Evolutionary conservation across 176 grass and related monocot species (phyloP).

Genomic region (Raddia distichophylla): DNA sequence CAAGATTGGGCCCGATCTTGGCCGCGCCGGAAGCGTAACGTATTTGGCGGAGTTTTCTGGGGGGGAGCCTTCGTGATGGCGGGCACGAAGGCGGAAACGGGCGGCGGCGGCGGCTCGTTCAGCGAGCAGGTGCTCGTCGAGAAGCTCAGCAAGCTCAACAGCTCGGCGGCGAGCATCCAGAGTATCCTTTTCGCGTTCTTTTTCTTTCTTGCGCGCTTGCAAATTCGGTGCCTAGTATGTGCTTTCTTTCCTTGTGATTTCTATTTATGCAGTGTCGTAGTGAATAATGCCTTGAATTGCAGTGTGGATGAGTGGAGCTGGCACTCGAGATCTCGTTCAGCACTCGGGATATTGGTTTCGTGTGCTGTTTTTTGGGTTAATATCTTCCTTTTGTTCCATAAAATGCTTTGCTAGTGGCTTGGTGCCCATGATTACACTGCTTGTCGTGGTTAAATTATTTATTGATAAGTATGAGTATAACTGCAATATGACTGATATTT

Average conservation of each 20-base stretch:
- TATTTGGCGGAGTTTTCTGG: not conserved
- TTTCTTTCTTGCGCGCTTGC: not conserved
- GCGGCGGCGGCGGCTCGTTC: constrained; percentile 49
- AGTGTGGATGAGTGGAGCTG: constrained; percentile 21
- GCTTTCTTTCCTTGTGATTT: constrained; percentile 1
- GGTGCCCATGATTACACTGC: not conserved
- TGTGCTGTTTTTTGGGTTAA: not conserved
- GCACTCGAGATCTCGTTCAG: not conserved
- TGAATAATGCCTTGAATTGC: constrained; percentile 21
- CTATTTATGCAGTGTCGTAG: constrained; percentile 2
- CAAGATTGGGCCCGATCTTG: constrained; percentile 44
- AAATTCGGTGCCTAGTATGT: constrained; percentile 4
- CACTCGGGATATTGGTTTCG: not conserved
- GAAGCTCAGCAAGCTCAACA: constrained; percentile 92
- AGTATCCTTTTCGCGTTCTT: constrained; percentile 69
- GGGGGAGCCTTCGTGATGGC: constrained; percentile 34
- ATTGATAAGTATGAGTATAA: not conserved
- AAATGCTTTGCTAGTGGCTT: not conserved
- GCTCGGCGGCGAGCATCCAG: constrained; percentile 83
- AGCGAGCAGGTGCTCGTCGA: constrained; percentile 78
- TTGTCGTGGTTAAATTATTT: constrained; percentile 3
- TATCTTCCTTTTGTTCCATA: not conserved
- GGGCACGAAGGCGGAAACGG: constrained; percentile 37
- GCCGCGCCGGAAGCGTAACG: not conserved
- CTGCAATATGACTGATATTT: not conserved